phyloP scores from a whole-genome alignment of 345 rosid genomes.

The Sapria himalayana region DNA sequence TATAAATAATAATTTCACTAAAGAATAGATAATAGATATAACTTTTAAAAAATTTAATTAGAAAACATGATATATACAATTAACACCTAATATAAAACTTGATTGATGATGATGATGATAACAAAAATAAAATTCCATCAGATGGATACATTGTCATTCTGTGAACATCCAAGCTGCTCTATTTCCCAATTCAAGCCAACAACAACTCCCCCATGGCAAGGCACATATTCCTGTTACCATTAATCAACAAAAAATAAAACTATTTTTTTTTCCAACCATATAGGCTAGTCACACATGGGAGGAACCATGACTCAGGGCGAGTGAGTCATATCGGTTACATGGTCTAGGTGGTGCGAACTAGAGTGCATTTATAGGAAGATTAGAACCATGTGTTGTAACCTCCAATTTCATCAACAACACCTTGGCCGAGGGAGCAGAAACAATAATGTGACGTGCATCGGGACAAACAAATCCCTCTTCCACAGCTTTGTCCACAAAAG shows the following conservation, averaged over 20 bases:
- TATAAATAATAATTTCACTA: no score
- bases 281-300: neutral
- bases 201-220: slow-evolving; percentile 65
- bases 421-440: slow-evolving; percentile 42
- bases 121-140: no score
- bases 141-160: slow-evolving; percentile 30
- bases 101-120: no score
- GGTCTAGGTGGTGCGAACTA: no score
- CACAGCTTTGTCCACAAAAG: slow-evolving; percentile 57
- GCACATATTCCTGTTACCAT: slow-evolving; percentile 52
- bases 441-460: slow-evolving; percentile 57
- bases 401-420: slow-evolving; percentile 52
- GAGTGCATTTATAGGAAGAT: neutral
- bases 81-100: no score
- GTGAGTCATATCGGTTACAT: neutral
- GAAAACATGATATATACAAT: no score
- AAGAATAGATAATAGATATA: no score
- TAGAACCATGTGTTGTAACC: slow-evolving; percentile 14
- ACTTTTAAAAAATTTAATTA: no score
- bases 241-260: slow-evolving; percentile 1
- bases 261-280: neutral
- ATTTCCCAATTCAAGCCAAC: slow-evolving; percentile 80
- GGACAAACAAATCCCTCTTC: slow-evolving; percentile 65
- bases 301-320: neutral
- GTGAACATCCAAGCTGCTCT: slow-evolving; percentile 47